phyloP scores from a whole-genome alignment of 352 stramenopile species.

The Plasmopara viticola region DNA sequence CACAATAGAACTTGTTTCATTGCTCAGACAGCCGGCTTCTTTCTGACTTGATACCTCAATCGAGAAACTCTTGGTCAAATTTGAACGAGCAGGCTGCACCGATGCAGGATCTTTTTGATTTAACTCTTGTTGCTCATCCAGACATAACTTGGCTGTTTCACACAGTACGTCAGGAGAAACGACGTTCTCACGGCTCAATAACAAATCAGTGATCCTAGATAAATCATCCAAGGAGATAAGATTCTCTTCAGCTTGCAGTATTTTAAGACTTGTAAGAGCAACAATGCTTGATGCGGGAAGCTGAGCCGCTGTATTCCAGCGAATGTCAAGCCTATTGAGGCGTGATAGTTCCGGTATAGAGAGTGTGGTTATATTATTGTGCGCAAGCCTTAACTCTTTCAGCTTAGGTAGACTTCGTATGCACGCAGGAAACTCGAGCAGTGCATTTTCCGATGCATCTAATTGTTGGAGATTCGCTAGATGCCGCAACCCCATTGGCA shows the following conservation, averaged over 20 bases:
- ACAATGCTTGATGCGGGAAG: constrained; percentile 8
- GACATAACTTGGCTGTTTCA: neutral
- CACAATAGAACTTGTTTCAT: neutral
- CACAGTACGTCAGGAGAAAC: neutral
- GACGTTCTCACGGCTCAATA: constrained; percentile 4
- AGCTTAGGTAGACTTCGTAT: constrained; percentile 29
- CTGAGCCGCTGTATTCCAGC: constrained; percentile 29
- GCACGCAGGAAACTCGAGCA: constrained; percentile 31
- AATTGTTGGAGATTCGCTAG: constrained; percentile 38
- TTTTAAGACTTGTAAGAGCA: constrained; percentile 7
- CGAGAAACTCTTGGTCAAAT: neutral
- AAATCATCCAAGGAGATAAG: constrained; percentile 16
- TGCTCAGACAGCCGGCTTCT: neutral
- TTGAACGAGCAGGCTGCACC: neutral
- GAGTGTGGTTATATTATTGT: constrained; percentile 52
- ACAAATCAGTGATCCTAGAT: constrained; percentile 12
- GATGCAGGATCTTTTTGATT: neutral
- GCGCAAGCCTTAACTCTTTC: constrained; percentile 32
- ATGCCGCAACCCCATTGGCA: constrained; percentile 30
- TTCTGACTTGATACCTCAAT: neutral
- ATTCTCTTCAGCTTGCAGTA: constrained; percentile 23
- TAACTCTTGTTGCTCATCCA: neutral
- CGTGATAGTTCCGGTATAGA: constrained; percentile 18
- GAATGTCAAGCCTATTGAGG: constrained; percentile 37
- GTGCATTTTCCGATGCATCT: constrained; percentile 51